Evolutionary conservation across 1,284 basidiomycete genomes (phyloP).

Genomic region (Albatrellus sp.): DNA sequence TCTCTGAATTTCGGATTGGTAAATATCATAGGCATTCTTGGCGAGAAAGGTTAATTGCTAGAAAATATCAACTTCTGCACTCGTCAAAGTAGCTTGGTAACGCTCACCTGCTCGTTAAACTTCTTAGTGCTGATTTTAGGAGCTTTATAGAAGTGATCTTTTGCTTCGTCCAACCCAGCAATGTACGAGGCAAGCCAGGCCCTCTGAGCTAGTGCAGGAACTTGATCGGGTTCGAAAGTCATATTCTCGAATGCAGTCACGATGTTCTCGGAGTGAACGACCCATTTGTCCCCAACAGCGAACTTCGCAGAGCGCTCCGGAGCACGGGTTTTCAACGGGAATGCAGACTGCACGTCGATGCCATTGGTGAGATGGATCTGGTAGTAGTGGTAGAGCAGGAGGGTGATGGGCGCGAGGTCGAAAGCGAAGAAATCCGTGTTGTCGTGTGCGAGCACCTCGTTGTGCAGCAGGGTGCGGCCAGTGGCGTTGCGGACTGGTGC

Average conservation of each 20-base stretch:
- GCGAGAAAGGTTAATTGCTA: constrained; percentile 26
- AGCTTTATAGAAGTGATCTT: constrained; percentile 7
- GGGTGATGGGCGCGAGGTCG: constrained; percentile 29
- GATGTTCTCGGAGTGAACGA: constrained; percentile 5
- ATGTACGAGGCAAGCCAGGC: constrained; percentile 37
- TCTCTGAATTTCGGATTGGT: constrained; percentile 34
- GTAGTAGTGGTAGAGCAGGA: constrained; percentile 28
- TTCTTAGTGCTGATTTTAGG: constrained; percentile 9
- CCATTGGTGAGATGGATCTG: constrained; percentile 26
- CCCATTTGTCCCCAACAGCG: constrained; percentile 3
- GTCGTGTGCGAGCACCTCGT: constrained; percentile 16
- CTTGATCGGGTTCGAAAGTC: constrained; percentile 3
- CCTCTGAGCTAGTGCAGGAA: constrained; percentile 25
- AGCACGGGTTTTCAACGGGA: constrained; percentile 3
- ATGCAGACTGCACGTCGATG: constrained; percentile 45
- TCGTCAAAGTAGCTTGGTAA: background rate
- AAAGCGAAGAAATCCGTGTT: constrained; percentile 24
- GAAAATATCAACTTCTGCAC: background rate
- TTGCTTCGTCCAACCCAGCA: constrained; percentile 29
- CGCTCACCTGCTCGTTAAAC: constrained; percentile 7
- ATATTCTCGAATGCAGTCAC: constrained; percentile 3
- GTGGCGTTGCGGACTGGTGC: background rate
- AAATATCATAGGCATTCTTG: constrained; percentile 35
- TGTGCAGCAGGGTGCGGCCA: constrained; percentile 15
- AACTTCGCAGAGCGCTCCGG: constrained; percentile 4